Base-by-base conservation (phyloP, 805 yeast species). In the Wickerhamomyces hampshirensis region DNA sequence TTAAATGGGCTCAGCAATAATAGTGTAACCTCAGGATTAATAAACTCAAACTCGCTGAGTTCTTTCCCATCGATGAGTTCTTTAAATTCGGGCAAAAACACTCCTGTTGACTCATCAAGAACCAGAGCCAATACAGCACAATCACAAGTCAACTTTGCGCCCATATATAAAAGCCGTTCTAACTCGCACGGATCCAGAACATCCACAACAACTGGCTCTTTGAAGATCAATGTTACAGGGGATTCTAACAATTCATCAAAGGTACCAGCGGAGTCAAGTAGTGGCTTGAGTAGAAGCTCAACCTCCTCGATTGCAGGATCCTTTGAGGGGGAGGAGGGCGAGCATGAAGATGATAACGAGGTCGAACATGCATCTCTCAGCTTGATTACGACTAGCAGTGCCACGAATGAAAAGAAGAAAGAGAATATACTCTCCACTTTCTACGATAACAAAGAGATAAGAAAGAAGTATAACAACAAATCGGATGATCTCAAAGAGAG, bases 51-150 rank as follows among this genome's bases (percentile, higher is more conserved):
- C 4, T 39, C 48, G 3, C 26, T 48, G 7, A 31, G 44, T 4
- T 48, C 56, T 7, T 47, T 50, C 33, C 54, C 56, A 15, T 52
- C 56, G 9, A 48, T 48, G 49, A 28, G 54, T 4, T 40, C 48
- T 31, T 24, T 50, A 14, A 41, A 31, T 21, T 43, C 47, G 5
- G 48, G 43, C 2, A 39, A 32, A 30, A 44, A 40, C n/a, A 38
- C 45, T 5, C 37, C 44, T 6, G 16, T 23, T 1, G 43, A 42
- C 4, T 31, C 43, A 11, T 34, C 43, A 11, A 34, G 47, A 5
- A 38, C 47, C 4, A 35, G 41, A 14, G 40, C 45, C 9, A 17
- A 27, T 16, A 30, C 35, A 5, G 35, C 32, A 5, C 28, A 28
- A 17, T 15, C 14, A 4, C 15, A 30, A 12, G 29, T 41, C 11